phyloP scores from a whole-genome alignment of 768 basidiomycete genomes.

The Suillus luteus region DNA sequence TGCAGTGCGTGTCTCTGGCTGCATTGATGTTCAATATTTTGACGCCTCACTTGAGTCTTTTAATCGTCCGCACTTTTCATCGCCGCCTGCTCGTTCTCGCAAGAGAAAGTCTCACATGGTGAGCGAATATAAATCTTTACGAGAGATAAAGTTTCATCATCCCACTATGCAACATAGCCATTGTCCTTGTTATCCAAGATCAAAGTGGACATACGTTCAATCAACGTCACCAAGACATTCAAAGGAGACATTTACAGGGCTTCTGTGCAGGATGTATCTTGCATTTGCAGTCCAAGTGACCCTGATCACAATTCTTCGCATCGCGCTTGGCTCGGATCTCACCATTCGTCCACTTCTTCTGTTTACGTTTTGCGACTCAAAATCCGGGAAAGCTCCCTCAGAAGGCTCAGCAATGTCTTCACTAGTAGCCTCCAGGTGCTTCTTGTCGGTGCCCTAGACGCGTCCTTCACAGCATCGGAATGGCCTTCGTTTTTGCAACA shows the following conservation, averaged over 20 bases:
- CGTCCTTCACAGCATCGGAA: slow-evolving; percentile 48
- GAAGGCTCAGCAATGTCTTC: slow-evolving; percentile 41
- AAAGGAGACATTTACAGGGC: slow-evolving; percentile 42
- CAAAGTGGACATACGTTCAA: slow-evolving; percentile 46
- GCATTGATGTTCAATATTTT: neutral
- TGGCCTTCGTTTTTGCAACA: slow-evolving; percentile 64
- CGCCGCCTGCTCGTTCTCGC: slow-evolving; percentile 16
- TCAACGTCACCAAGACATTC: slow-evolving; percentile 45
- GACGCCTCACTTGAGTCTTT: slow-evolving; percentile 20
- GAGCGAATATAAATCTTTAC: neutral
- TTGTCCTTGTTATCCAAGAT: slow-evolving; percentile 46
- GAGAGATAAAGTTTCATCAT: neutral
- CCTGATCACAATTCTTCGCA: slow-evolving; percentile 47
- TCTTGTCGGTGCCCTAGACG: slow-evolving; percentile 35
- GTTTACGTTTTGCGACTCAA: slow-evolving; percentile 49
- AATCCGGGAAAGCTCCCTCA: slow-evolving; percentile 45
- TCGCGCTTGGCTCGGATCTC: slow-evolving; percentile 54
- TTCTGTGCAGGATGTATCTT: slow-evolving; percentile 41
- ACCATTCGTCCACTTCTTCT: slow-evolving; percentile 32
- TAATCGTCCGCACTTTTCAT: slow-evolving; percentile 18
- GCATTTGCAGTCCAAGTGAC: slow-evolving; percentile 51
- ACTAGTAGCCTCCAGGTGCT: slow-evolving; percentile 29
- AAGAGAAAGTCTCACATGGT: slow-evolving; percentile 26
- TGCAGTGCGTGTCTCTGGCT: slow-evolving; percentile 1
- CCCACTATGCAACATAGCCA: slow-evolving; percentile 35